Evolutionary conservation across 352 stramenopile species (phyloP), one percentile per base, ranked within the genome.

Genomic region (Pythium pectinolyticum): DNA sequence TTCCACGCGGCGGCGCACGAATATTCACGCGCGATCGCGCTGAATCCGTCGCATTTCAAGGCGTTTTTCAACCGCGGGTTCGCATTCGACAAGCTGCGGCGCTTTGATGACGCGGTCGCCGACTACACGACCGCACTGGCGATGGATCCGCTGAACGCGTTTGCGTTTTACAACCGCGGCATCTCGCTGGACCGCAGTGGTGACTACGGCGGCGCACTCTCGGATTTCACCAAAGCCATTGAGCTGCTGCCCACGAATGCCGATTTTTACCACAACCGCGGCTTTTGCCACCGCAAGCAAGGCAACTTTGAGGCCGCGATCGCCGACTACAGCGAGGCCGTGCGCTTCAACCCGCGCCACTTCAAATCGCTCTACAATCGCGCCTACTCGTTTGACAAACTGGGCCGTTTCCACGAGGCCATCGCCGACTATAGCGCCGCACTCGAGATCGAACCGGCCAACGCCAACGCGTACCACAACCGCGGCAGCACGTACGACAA

Each of bases 321-420:
- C 56, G 59, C 61, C 17, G 86, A 94, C 61, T 96, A 95, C 73
- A 85, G 74, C 32, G 67, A 72, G 10, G 87, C 89, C 14, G 79
- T 97, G 27, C 57, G 75, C 15, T 74, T 84, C 52, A 83, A 96
- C 56, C 51, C 84, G 24, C 58, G 66, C 11, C 87, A 97, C 61
- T 97, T 95, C 64, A 97, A 96, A 67, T 89, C 89, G 40, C 70
- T 93, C 24, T 97, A 96, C 66, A 95, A 96, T 46, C 82, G 87
- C 12, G 89, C 87, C 19, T 97, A 94, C 63, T 95, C 80, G 30
- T 84, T 78, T 57, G 88, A 97, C 70, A 93, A 93, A 63, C 73
- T 96, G 0, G 81, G 83, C 5, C 63, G 74, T 11, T 92, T 78
- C 35, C 56, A 70, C 4, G 78, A 89, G 20, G 88, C 88, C 14